These are phyloP conservation scores for Bisporella sp. DNA, from an alignment of 2,329 filamentous ascomycete genomes.

Conservation along the genomic window DNA sequence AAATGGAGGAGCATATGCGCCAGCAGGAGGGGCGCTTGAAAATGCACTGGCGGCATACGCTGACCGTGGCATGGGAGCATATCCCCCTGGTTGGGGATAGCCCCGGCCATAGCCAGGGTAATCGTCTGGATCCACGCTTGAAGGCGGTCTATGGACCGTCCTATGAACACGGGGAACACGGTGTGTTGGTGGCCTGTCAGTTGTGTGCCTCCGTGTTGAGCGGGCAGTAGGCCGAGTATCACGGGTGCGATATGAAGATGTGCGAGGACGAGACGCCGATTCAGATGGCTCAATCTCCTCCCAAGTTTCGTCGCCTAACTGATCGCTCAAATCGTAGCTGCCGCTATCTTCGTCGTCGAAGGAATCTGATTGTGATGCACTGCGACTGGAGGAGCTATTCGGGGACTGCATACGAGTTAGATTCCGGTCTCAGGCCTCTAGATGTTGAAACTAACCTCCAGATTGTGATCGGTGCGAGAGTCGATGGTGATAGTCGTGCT, in stretches of 20 bases:
- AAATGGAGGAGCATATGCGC: conserved; percentile 23
- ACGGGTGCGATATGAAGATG: conserved; percentile 10
- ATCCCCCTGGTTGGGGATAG: conserved; percentile 25
- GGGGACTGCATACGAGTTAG: not conserved
- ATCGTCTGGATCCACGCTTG: conserved; percentile 63
- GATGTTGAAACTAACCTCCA: not conserved
- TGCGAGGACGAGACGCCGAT: conserved; percentile 42
- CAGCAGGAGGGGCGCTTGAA: conserved; percentile 13
- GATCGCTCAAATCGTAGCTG: not conserved
- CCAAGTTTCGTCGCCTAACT: conserved; percentile 17
- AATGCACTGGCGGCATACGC: conserved; percentile 24
- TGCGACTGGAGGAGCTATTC: not conserved
- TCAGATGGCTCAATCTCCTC: conserved; percentile 51
- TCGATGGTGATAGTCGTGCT: not conserved
- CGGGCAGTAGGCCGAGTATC: conserved; percentile 31
- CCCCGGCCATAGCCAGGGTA: conserved; percentile 41
- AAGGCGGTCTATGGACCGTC: conserved; percentile 39
- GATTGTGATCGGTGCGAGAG: not conserved
- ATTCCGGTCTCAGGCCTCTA: not conserved
- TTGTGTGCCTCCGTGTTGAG: conserved; percentile 29
- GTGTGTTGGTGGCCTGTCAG: conserved; percentile 28
- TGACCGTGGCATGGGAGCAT: conserved; percentile 6
- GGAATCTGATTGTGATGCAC: conserved; percentile 1
- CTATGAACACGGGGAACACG: conserved; percentile 32
- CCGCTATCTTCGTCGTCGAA: conserved; percentile 6